phyloP scores from a whole-genome alignment of 306 rosid genomes.

The Quercus agrifolia region DNA sequence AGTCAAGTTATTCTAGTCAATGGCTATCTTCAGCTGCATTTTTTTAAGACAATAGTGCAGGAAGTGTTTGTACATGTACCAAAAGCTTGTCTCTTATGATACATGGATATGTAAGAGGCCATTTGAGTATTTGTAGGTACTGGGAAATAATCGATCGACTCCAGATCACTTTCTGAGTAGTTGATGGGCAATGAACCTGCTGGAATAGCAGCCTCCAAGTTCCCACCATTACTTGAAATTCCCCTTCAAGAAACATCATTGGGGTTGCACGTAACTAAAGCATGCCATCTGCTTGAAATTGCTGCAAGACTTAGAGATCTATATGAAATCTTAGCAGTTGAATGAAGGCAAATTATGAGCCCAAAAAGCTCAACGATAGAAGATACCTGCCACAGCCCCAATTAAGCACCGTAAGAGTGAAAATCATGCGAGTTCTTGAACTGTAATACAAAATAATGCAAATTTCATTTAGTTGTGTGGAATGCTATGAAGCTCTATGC shows the following conservation, averaged over 20 bases:
- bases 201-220: background rate
- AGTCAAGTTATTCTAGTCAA: too few species aligned
- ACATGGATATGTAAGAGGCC: conserved; percentile 35
- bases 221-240: conserved; percentile 4
- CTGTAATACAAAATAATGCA: background rate
- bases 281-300: conserved; percentile 52
- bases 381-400: conserved; percentile 26
- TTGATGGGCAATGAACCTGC: conserved; percentile 8
- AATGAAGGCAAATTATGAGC: conserved; percentile 37
- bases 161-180: conserved; percentile 43
- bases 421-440: background rate
- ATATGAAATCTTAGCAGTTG: conserved; percentile 46
- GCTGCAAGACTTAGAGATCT: conserved; percentile 45
- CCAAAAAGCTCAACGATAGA: conserved; percentile 43
- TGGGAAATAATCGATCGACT: conserved; percentile 27
- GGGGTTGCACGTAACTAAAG: conserved; percentile 43
- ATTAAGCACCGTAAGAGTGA: background rate
- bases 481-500: background rate
- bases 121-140: conserved; percentile 33
- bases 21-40: too few species aligned
- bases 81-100: conserved; percentile 44
- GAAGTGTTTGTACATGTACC: conserved; percentile 22
- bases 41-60: background rate
- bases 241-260: conserved; percentile 6
- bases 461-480: background rate